A percentile compares a stretch with the other conserved stretches of the same genome.
Evolutionary conservation across 345 rosid genomes (phyloP).

Genomic region (Trapa bicornis): DNA sequence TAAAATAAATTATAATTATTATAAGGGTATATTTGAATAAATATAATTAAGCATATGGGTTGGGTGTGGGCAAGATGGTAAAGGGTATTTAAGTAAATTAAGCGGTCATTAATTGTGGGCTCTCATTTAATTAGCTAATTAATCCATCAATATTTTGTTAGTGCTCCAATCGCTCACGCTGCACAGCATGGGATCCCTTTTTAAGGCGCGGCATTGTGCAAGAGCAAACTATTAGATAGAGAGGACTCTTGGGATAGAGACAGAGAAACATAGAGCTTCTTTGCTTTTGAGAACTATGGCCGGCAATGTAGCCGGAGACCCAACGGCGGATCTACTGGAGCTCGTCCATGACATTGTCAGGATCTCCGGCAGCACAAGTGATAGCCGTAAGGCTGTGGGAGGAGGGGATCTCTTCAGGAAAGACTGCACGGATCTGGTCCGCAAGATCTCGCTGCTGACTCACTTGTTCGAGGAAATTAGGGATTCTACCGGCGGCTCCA

Average conservation of each 20-base stretch:
- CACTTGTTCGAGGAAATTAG: constrained; percentile 70
- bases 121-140: not conserved
- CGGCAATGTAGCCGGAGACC: constrained; percentile 13
- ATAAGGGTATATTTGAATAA: too few relatives aligned
- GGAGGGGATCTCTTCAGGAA: constrained; percentile 32
- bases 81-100: not conserved
- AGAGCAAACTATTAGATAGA: constrained; percentile 5
- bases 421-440: constrained; percentile 70
- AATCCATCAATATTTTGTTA: not conserved
- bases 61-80: too few relatives aligned
- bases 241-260: not conserved
- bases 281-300: constrained; percentile 12
- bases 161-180: not conserved
- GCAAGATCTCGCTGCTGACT: constrained; percentile 54
- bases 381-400: not conserved
- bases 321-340: constrained; percentile 7
- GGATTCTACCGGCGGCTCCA: constrained; percentile 19
- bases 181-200: constrained; percentile 8
- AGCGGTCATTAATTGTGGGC: not conserved
- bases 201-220: not conserved
- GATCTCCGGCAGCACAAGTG: not conserved
- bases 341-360: constrained; percentile 14
- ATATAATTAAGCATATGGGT: too few relatives aligned
- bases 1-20: too few relatives aligned
- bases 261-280: not conserved